phyloP scores from a whole-genome alignment of 371 early-diverging fungal genomes.

The Actinomucor elegans region DNA sequence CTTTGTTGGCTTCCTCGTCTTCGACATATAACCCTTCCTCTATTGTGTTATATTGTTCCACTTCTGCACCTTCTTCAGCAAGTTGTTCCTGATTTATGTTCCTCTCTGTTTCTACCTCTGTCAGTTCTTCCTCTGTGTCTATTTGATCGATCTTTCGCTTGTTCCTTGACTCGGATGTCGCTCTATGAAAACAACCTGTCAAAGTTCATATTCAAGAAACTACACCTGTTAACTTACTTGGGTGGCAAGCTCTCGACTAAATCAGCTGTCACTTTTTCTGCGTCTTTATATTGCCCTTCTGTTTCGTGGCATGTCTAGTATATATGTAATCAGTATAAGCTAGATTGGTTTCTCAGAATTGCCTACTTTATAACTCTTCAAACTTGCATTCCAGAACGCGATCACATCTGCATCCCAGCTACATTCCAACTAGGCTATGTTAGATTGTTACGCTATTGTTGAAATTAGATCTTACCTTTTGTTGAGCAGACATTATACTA shows the following conservation, averaged over 20 bases:
- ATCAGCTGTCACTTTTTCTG: background rate
- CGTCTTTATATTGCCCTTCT: background rate
- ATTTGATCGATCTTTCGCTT: background rate
- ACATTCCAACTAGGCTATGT: background rate
- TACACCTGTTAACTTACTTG: too few relatives aligned
- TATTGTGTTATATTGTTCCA: background rate
- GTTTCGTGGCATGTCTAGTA: conserved; percentile 5
- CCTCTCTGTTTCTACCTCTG: background rate
- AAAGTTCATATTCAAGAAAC: too few relatives aligned
- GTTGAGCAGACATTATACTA: background rate
- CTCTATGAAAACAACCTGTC: background rate
- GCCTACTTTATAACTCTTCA: conserved; percentile 20
- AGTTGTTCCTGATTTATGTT: background rate
- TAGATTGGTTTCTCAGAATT: background rate
- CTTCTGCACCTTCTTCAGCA: conserved; percentile 1
- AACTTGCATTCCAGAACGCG: conserved; percentile 16
- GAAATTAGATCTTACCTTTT: background rate
- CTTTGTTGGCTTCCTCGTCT: background rate
- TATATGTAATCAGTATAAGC: background rate
- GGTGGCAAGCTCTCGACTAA: background rate
- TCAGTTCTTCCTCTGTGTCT: background rate
- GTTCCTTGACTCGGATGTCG: background rate
- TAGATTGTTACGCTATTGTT: background rate
- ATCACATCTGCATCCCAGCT: conserved; percentile 17
- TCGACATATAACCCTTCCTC: background rate